Conservation (phyloP, 495 filamentous ascomycete genomes). For the Annulohypoxylon stygium region DNA sequence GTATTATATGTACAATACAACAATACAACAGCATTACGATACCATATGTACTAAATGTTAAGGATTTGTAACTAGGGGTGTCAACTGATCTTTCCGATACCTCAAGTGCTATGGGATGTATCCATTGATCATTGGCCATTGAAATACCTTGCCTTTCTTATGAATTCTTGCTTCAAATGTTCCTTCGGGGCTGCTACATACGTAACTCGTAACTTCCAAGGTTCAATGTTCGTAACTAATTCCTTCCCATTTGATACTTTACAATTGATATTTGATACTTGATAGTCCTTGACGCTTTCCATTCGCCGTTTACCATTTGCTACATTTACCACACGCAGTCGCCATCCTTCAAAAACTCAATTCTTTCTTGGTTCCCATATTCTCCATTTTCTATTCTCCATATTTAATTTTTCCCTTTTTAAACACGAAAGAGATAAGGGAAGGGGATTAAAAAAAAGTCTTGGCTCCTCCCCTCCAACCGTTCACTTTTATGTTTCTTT, state of each 20-base stretch:
- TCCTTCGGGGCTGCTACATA: constrained; percentile 6
- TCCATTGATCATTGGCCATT: not conserved
- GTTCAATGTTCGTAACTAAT: constrained; percentile 3
- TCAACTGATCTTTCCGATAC: constrained; percentile 37
- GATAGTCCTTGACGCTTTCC: not conserved
- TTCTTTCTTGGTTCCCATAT: not conserved
- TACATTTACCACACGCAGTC: too few relatives aligned
- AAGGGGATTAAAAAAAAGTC: constrained; percentile 33
- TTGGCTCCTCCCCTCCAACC: constrained; percentile 41
- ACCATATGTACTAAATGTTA: constrained; percentile 4
- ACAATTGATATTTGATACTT: not conserved
- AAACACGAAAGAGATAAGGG: constrained; percentile 2
- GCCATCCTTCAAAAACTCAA: not conserved
- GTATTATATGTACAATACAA: constrained; percentile 7
- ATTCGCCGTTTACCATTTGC: not conserved
- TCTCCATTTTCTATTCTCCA: constrained; percentile 10
- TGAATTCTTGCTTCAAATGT: not conserved
- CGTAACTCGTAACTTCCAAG: constrained; percentile 6
- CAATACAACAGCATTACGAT: constrained; percentile 7
- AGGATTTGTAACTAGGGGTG: constrained; percentile 28
- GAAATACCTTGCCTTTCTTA: constrained; percentile 19
- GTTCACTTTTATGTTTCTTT: constrained; percentile 37
- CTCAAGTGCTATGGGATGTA: too few relatives aligned
- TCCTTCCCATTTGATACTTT: not conserved
- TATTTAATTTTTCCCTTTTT: constrained; percentile 15